phyloP scores from a whole-genome alignment of 441 rosid genomes.

The Arabidopsis hybrid region DNA sequence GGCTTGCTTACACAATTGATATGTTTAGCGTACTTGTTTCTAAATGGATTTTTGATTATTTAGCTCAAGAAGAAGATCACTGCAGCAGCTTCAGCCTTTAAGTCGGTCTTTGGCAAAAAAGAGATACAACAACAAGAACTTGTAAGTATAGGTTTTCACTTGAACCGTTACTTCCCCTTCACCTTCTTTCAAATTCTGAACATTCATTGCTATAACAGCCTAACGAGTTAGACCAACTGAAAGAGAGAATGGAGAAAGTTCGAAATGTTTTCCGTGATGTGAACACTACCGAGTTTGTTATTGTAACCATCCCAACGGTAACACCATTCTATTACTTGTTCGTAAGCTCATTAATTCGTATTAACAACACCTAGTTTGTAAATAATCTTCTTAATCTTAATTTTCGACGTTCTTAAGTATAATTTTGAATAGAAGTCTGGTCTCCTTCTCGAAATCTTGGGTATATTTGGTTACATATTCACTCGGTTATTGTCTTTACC shows the following conservation, averaged over 20 bases:
- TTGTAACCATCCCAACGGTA: constrained; percentile 88
- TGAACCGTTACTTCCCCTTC: neutral
- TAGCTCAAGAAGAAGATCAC: constrained; percentile 76
- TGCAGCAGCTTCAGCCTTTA: constrained; percentile 75
- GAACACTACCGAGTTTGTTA: constrained; percentile 69
- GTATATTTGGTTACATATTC: constrained; percentile 8
- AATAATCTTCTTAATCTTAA: constrained; percentile 4
- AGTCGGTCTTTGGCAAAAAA: constrained; percentile 67
- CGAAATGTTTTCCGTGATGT: constrained; percentile 67
- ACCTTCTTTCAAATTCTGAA: constrained; percentile 30
- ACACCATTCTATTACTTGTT: constrained; percentile 26
- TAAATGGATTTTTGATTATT: constrained; percentile 33
- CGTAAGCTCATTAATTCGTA: neutral
- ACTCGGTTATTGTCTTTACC: constrained; percentile 20
- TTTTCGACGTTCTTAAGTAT: neutral
- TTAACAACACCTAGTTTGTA: constrained; percentile 6
- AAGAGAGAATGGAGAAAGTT: constrained; percentile 74
- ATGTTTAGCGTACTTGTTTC: constrained; percentile 9
- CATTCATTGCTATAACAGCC: constrained; percentile 47
- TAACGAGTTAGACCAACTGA: constrained; percentile 64
- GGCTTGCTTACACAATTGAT: constrained; percentile 13
- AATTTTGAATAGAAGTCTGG: neutral
- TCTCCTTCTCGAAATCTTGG: constrained; percentile 9
- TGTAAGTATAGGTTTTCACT: constrained; percentile 53
- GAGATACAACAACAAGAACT: constrained; percentile 49